Percentiles rank a stretch among this genome's conserved stretches.
These are phyloP conservation scores for Penicillium coffeae DNA, from an alignment of 495 filamentous ascomycete species.

Conservation along the genomic window DNA sequence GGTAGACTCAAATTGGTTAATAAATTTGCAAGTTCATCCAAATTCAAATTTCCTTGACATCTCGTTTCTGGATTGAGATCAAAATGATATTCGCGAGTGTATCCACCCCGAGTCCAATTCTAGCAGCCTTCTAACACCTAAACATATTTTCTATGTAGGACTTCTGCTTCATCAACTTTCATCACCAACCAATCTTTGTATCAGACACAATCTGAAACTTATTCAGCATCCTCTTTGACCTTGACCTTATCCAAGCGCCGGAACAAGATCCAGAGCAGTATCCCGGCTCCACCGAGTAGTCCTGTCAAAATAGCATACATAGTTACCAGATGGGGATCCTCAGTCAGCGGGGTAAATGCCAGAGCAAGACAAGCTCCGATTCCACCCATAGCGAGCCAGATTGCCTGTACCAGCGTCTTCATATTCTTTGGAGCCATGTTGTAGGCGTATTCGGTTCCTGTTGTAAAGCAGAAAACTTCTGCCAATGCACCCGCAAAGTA, in stretches of 20 bases:
- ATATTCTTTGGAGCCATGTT: slow-evolving; percentile 29
- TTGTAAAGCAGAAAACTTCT: slow-evolving; percentile 57
- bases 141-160: too few relatives aligned
- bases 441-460: slow-evolving; percentile 45
- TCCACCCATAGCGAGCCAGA: slow-evolving; percentile 18
- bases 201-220: too few relatives aligned
- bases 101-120: too few relatives aligned
- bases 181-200: too few relatives aligned
- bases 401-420: slow-evolving; percentile 28
- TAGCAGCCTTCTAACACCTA: too few relatives aligned
- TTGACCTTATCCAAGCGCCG: slow-evolving; percentile 4
- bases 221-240: slow-evolving; percentile 1
- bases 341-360: slow-evolving; percentile 25
- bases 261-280: slow-evolving; percentile 12
- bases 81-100: too few relatives aligned
- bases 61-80: too few relatives aligned
- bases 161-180: too few relatives aligned
- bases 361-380: slow-evolving; percentile 24
- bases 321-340: slow-evolving; percentile 22
- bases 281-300: slow-evolving; percentile 1
- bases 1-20: too few relatives aligned
- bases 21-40: too few relatives aligned
- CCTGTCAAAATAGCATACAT: slow-evolving; percentile 20
- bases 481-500: slow-evolving; percentile 55
- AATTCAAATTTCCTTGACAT: too few relatives aligned